Evolutionary conservation across 164 flowering plant species (phyloP).

Genomic region (Tetrastigma voinierianum): DNA sequence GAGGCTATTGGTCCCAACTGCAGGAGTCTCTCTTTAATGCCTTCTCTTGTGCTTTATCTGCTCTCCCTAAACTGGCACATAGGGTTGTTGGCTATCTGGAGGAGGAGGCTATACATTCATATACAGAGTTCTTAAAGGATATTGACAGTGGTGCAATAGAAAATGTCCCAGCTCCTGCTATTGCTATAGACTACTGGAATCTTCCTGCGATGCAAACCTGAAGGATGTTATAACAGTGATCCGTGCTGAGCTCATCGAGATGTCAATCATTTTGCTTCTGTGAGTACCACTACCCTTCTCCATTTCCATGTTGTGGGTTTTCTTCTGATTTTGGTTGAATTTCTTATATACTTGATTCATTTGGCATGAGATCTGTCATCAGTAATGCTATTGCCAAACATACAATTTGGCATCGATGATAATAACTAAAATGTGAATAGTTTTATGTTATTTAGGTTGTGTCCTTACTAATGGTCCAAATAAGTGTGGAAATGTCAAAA

Average conservation of each 20-base stretch:
- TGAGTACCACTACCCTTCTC: slow-evolving; percentile 27
- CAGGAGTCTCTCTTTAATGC: slow-evolving; percentile 84
- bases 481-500: no score
- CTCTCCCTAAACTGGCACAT: slow-evolving; percentile 76
- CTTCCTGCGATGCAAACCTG: slow-evolving; percentile 67
- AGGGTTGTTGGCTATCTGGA: slow-evolving; percentile 81
- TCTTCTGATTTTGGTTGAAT: neutral
- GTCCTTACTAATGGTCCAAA: no score
- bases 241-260: slow-evolving; percentile 91
- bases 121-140: slow-evolving; percentile 77
- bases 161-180: slow-evolving; percentile 81
- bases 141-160: slow-evolving; percentile 64
- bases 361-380: no score
- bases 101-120: slow-evolving; percentile 89
- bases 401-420: no score
- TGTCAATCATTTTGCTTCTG: slow-evolving; percentile 92
- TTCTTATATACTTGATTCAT: no score
- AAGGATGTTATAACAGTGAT: slow-evolving; percentile 76
- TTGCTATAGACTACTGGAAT: slow-evolving; percentile 93
- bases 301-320: neutral
- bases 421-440: no score
- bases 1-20: slow-evolving; percentile 58
- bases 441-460: neutral
- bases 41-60: slow-evolving; percentile 63
- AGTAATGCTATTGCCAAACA: no score